These are phyloP conservation scores for Acorus calamus DNA, from an alignment of 106 monocot genomes.

Conservation along the genomic window DNA sequence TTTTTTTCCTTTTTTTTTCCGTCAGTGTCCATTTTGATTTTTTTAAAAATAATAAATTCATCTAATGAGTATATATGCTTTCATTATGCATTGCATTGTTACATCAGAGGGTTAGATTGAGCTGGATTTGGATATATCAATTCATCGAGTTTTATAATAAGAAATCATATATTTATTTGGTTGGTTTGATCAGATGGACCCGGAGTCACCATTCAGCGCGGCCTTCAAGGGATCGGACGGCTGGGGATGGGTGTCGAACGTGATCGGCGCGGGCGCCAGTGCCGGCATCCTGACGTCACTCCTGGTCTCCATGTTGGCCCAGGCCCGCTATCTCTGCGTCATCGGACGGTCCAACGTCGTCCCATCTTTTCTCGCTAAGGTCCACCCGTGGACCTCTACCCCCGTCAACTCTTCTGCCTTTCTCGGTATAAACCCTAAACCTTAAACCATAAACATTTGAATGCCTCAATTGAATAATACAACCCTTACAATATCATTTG, in stretches of 20 bases:
- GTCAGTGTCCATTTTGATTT: no score
- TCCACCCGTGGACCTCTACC: slow-evolving; percentile 55
- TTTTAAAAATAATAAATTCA: no score
- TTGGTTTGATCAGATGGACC: slow-evolving; percentile 60
- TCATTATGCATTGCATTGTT: no score
- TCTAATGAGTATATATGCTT: no score
- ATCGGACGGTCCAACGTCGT: slow-evolving; percentile 68
- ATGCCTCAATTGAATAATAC: no score
- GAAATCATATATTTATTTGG: neutral
- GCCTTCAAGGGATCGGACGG: slow-evolving; percentile 51
- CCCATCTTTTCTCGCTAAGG: slow-evolving; percentile 62
- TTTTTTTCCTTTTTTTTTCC: no score
- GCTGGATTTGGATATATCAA: no score
- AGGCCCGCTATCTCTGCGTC: slow-evolving; percentile 89
- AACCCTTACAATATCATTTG: no score
- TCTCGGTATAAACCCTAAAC: slow-evolving; percentile 36
- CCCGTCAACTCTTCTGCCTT: slow-evolving; percentile 80
- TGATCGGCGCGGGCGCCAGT: slow-evolving; percentile 81
- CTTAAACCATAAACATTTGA: no score
- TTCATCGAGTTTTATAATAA: no score
- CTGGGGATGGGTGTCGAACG: slow-evolving; percentile 76
- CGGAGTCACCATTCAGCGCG: slow-evolving; percentile 59
- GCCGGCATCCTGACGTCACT: slow-evolving; percentile 77
- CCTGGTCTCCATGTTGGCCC: slow-evolving; percentile 81
- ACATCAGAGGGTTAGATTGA: no score